Evolutionary conservation across 495 filamentous ascomycete genomes (phyloP).

Genomic region (Trichocladium uniseriatum): DNA sequence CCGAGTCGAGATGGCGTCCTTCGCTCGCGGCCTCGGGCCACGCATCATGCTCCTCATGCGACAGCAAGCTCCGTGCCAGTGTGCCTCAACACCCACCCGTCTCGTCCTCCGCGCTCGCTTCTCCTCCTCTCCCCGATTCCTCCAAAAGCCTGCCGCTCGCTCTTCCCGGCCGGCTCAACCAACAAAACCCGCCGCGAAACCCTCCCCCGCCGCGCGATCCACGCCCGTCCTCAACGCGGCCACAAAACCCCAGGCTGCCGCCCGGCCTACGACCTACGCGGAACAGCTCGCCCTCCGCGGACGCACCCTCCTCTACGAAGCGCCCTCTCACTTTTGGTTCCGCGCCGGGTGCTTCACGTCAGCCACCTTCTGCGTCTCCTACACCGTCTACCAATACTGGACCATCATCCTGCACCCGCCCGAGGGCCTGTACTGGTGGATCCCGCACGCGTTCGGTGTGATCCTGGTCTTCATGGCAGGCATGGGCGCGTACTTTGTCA

Average conservation of each 20-base stretch:
- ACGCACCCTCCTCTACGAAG: slow-evolving; percentile 49
- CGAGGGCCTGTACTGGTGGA: slow-evolving; percentile 32
- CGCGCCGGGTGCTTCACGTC: slow-evolving; percentile 47
- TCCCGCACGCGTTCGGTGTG: slow-evolving; percentile 35
- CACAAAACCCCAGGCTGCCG: not conserved
- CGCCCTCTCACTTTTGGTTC: slow-evolving; percentile 52
- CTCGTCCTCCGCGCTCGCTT: slow-evolving; percentile 3
- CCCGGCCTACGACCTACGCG: slow-evolving; percentile 28
- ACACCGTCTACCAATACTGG: slow-evolving; percentile 48
- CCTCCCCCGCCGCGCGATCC: not conserved
- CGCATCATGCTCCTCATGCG: slow-evolving; percentile 12
- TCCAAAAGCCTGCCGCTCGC: slow-evolving; percentile 7
- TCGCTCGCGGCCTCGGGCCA: slow-evolving; percentile 14
- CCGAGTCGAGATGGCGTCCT: slow-evolving; percentile 17
- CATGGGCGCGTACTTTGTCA: slow-evolving; percentile 38
- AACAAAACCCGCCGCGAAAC: slow-evolving; percentile 1
- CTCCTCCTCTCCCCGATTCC: slow-evolving; percentile 7
- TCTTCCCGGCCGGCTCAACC: not conserved
- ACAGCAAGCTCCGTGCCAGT: slow-evolving; percentile 6
- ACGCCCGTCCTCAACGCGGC: no score
- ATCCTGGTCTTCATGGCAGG: slow-evolving; percentile 37
- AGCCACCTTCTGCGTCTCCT: slow-evolving; percentile 48
- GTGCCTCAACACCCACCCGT: slow-evolving; percentile 3
- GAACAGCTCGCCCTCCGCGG: slow-evolving; percentile 34
- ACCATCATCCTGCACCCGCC: slow-evolving; percentile 35